phyloP scores from a whole-genome alignment of 257 asterid species.

The Fraxinus cuspidata region DNA sequence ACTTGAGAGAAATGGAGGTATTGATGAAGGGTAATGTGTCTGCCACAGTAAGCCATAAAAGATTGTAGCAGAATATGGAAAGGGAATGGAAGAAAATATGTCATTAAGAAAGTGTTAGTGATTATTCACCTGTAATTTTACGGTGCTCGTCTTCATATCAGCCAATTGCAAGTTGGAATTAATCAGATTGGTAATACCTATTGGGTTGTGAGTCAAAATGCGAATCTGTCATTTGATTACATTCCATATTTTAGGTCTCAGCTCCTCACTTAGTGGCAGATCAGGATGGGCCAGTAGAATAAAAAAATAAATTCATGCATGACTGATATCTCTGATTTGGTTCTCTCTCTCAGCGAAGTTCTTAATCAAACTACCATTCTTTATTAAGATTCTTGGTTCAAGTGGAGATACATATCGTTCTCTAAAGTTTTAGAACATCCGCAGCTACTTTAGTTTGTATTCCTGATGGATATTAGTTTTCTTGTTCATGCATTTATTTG shows the following conservation, averaged over 20 bases:
- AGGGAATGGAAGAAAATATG: neutral
- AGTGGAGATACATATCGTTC: neutral
- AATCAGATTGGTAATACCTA: neutral
- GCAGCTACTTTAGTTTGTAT: slow-evolving; percentile 1
- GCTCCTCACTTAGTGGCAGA: neutral
- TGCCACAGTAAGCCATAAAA: neutral
- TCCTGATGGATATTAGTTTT: neutral
- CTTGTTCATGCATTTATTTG: neutral
- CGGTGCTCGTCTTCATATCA: neutral
- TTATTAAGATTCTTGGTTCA: neutral
- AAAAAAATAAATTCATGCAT: neutral
- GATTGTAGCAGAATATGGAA: neutral
- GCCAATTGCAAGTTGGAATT: neutral
- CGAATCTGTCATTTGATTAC: neutral
- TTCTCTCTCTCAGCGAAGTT: neutral
- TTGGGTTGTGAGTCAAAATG: neutral
- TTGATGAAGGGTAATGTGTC: neutral
- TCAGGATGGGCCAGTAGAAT: neutral
- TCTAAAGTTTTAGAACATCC: neutral
- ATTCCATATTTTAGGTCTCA: neutral
- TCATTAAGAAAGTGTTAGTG: neutral
- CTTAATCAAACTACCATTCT: neutral
- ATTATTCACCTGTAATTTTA: neutral
- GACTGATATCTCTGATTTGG: neutral
- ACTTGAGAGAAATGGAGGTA: neutral